These are phyloP conservation scores for Naganishia albida DNA, from an alignment of 1,284 basidiomycete genomes.

Conservation along the genomic window DNA sequence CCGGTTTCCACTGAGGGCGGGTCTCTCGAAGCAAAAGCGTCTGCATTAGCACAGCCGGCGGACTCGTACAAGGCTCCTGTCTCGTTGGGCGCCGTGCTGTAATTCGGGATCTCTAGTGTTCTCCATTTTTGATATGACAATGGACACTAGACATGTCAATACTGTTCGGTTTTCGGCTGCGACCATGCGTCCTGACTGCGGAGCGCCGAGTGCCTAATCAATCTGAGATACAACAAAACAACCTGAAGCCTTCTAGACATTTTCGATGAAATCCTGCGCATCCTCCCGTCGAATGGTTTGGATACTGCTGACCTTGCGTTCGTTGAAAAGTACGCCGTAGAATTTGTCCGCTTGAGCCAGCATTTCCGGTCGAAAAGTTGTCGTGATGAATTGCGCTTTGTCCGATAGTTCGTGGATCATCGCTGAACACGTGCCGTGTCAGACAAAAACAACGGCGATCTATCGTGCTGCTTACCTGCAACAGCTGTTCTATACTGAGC, in stretches of 20 bases:
- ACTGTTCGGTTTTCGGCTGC: no score
- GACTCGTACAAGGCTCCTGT: not conserved
- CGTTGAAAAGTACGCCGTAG: slow-evolving; percentile 98
- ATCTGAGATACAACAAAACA: not conserved
- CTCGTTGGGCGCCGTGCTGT: not conserved
- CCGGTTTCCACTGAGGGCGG: not conserved
- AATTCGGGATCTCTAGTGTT: no score
- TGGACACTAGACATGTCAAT: no score
- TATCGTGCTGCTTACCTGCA: slow-evolving; percentile 64
- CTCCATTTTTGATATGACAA: no score
- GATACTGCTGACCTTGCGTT: slow-evolving; percentile 77
- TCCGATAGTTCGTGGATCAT: slow-evolving; percentile 91
- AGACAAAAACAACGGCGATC: not conserved
- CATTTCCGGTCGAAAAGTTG: slow-evolving; percentile 98
- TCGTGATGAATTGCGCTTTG: slow-evolving; percentile 95
- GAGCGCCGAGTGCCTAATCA: no score
- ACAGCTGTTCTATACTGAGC: slow-evolving; percentile 97
- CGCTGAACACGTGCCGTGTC: slow-evolving; percentile 55
- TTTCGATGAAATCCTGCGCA: slow-evolving; percentile 50
- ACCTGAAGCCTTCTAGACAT: slow-evolving; percentile 3
- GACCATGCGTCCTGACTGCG: no score
- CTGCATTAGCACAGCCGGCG: not conserved
- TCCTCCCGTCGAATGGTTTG: slow-evolving; percentile 48
- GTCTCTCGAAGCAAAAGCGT: not conserved
- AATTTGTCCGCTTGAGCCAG: slow-evolving; percentile 91